Percentiles rank a stretch among this genome's conserved stretches.
These are phyloP conservation scores for Botrytis porri DNA, from an alignment of 2,329 filamentous ascomycete genomes.

Conservation along the genomic window DNA sequence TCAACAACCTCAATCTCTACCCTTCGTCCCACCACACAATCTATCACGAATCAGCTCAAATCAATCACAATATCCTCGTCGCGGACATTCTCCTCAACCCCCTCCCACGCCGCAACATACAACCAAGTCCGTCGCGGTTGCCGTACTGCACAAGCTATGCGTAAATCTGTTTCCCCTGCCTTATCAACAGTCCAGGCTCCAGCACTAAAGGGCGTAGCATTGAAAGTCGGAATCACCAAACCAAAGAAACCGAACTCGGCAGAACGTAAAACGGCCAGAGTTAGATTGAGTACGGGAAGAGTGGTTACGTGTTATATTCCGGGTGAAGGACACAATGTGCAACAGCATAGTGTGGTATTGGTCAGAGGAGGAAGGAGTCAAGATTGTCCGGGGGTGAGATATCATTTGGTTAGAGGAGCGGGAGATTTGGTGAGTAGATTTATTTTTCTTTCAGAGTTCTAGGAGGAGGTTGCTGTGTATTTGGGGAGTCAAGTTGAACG, in stretches of 20 bases:
- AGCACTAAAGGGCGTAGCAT: conserved; percentile 89
- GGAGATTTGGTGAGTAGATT: conserved; percentile 78
- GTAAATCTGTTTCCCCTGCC: conserved; percentile 85
- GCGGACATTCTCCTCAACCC: conserved; percentile 26
- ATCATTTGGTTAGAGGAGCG: conserved; percentile 86
- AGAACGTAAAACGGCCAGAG: conserved; percentile 91
- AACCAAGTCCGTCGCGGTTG: conserved; percentile 51
- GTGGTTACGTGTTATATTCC: conserved; percentile 93
- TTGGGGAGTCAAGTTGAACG: not conserved
- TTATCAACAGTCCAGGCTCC: conserved; percentile 67
- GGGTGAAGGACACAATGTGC: conserved; percentile 96
- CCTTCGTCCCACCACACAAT: not conserved
- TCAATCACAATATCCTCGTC: conserved; percentile 36
- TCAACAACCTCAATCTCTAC: not conserved
- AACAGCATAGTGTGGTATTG: conserved; percentile 96
- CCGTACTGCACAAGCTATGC: conserved; percentile 73
- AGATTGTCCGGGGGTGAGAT: conserved; percentile 98
- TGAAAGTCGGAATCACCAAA: conserved; percentile 89
- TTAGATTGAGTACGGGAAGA: conserved; percentile 81
- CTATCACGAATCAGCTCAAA: conserved; percentile 28
- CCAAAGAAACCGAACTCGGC: conserved; percentile 99
- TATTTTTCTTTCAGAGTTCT: not conserved
- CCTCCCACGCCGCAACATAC: conserved; percentile 12
- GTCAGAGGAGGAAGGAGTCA: conserved; percentile 90
- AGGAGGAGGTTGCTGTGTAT: not conserved